These are phyloP conservation scores for Pichia sp. DNA, from an alignment of 1,139 yeast species.

Conservation along the genomic window DNA sequence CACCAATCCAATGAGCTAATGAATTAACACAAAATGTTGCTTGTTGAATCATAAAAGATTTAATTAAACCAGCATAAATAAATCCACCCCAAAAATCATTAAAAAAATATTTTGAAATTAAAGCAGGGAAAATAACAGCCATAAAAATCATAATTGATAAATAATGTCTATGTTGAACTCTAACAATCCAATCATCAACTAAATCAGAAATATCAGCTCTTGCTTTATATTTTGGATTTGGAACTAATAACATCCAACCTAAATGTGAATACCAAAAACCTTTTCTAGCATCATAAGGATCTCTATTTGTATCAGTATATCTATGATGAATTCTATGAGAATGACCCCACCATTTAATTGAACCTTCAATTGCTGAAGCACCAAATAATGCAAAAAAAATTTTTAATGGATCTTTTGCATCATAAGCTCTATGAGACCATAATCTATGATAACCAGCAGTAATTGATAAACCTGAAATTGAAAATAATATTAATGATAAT, in stretches of 20 bases:
- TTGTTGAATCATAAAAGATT: constrained; percentile 84
- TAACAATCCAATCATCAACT: constrained; percentile 82
- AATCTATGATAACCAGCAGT: constrained; percentile 93
- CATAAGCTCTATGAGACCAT: constrained; percentile 86
- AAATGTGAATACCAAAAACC: constrained; percentile 95
- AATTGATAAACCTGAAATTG: constrained; percentile 76
- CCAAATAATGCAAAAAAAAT: constrained; percentile 78
- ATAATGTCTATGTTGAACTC: constrained; percentile 92
- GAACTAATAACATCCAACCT: constrained; percentile 95
- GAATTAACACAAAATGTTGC: constrained; percentile 98
- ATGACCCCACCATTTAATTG: constrained; percentile 98
- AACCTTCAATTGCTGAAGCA: constrained; percentile 94
- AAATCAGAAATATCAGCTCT: constrained; percentile 94
- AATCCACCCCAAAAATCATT: constrained; percentile 92
- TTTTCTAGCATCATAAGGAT: constrained; percentile 93
- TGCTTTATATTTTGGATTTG: constrained; percentile 92
- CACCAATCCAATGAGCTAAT: constrained; percentile 97
- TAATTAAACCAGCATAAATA: constrained; percentile 81
- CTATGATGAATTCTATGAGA: constrained; percentile 97
- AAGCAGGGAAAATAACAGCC: constrained; percentile 69
- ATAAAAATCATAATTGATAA: constrained; percentile 56
- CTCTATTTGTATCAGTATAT: constrained; percentile 93
- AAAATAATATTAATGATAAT: constrained; percentile 59
- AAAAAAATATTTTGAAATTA: constrained; percentile 75
- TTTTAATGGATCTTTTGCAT: constrained; percentile 65